A percentile compares a stretch with the other conserved stretches of the same genome.
phyloP scores from a whole-genome alignment of 441 rosid genomes.

The Bocquillonia castaneifolia region DNA sequence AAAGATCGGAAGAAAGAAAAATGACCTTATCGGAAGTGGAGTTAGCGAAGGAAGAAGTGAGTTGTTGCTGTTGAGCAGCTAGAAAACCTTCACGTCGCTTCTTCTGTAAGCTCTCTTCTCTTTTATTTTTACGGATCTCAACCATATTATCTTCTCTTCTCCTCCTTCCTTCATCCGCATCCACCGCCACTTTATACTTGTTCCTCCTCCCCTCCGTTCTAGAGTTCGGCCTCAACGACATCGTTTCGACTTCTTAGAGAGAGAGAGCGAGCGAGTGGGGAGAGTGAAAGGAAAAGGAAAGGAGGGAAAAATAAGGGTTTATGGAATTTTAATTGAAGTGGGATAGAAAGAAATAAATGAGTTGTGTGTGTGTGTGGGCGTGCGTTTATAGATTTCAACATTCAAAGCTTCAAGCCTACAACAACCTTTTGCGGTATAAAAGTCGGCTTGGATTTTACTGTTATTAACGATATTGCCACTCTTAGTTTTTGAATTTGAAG shows the following conservation, averaged over 20 bases:
- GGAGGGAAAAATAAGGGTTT: slow-evolving; percentile 16
- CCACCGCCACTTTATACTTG: slow-evolving; percentile 77
- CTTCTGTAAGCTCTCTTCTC: slow-evolving; percentile 77
- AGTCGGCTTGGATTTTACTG: slow-evolving; percentile 20
- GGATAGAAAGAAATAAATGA: background rate
- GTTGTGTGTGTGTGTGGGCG: slow-evolving; percentile 6
- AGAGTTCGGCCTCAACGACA: slow-evolving; percentile 76
- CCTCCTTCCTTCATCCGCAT: slow-evolving; percentile 75
- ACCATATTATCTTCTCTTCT: slow-evolving; percentile 81
- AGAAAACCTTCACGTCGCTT: slow-evolving; percentile 76
- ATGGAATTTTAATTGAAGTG: slow-evolving; percentile 23
- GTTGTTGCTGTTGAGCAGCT: slow-evolving; percentile 21
- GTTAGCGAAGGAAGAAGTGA: slow-evolving; percentile 33
- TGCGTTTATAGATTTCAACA: too few relatives aligned
- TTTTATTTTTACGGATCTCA: slow-evolving; percentile 75
- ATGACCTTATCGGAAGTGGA: slow-evolving; percentile 38
- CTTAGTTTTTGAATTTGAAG: slow-evolving; percentile 46
- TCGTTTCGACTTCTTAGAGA: slow-evolving; percentile 14
- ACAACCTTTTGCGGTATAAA: background rate
- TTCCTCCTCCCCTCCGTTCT: slow-evolving; percentile 69
- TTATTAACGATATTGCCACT: slow-evolving; percentile 42
- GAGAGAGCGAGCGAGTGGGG: slow-evolving; percentile 2
- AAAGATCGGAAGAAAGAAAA: background rate
- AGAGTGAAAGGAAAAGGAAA: background rate
- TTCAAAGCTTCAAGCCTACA: background rate